Percentiles rank a stretch among this genome's conserved stretches.
phyloP scores from a whole-genome alignment of 2,329 filamentous ascomycete species.

The Arachnopeziza araneosa region DNA sequence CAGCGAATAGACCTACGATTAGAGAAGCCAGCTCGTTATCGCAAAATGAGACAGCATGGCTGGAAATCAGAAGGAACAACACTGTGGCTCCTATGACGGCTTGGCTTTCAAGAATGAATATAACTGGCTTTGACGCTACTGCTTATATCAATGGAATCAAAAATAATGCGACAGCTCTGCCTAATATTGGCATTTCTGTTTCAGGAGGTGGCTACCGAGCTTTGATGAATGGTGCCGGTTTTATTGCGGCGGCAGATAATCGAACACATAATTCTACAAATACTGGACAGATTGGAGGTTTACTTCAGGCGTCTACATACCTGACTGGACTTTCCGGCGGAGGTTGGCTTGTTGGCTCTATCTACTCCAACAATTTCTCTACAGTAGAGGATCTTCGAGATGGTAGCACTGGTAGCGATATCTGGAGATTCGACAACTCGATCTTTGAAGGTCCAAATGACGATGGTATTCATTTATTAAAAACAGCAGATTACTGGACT shows the following conservation, averaged over 20 bases:
- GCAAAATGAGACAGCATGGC: conserved; percentile 66
- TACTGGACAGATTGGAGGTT: conserved; percentile 67
- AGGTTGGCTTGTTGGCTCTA: conserved; percentile 76
- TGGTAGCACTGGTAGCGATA: conserved; percentile 34
- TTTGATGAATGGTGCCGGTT: conserved; percentile 78
- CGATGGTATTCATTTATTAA: conserved; percentile 46
- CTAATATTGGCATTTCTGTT: conserved; percentile 69
- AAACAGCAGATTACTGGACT: conserved; percentile 56
- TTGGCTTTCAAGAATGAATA: conserved; percentile 65
- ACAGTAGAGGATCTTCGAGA: conserved; percentile 54
- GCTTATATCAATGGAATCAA: conserved; percentile 60
- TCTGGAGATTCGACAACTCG: conserved; percentile 60
- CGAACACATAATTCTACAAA: conserved; percentile 58
- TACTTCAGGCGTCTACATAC: conserved; percentile 78
- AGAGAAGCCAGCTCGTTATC: conserved; percentile 60
- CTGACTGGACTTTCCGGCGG: conserved; percentile 76
- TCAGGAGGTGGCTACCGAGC: conserved; percentile 85
- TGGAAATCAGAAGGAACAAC: conserved; percentile 62
- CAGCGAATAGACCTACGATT: conserved; percentile 61
- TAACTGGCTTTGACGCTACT: conserved; percentile 71
- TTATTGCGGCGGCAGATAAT: conserved; percentile 71
- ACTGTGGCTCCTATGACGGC: conserved; percentile 71
- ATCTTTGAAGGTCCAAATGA: conserved; percentile 54
- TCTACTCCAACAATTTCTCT: conserved; percentile 75
- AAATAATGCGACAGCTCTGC: conserved; percentile 50